A percentile compares a stretch with the other conserved stretches of the same genome.
phyloP scores from a whole-genome alignment of 192 early-diverging fungal species.

The Podila minutissima region DNA sequence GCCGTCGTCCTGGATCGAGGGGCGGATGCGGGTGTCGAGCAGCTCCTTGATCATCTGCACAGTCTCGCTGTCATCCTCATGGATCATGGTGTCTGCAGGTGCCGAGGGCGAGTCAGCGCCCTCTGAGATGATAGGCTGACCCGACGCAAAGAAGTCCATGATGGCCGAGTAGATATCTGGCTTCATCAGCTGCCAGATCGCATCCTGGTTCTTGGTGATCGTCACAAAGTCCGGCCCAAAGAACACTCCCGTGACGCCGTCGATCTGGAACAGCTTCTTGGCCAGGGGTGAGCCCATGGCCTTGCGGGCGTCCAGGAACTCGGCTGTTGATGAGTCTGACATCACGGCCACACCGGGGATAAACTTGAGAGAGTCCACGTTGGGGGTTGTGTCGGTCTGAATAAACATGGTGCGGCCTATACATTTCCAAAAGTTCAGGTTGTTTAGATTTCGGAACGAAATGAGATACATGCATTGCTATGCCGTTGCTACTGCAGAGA shows the following conservation, averaged over 20 bases:
- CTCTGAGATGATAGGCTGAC: constrained; percentile 77
- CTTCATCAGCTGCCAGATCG: constrained; percentile 97
- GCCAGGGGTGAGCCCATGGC: constrained; percentile 89
- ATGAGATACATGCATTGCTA: neutral
- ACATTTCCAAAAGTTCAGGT: neutral
- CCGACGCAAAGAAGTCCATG: constrained; percentile 93
- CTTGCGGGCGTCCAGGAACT: constrained; percentile 84
- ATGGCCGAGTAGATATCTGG: constrained; percentile 96
- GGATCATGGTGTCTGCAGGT: constrained; percentile 69
- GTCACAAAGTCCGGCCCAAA: constrained; percentile 96
- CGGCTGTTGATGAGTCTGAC: constrained; percentile 71
- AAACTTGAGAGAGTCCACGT: constrained; percentile 96
- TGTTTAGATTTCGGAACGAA: neutral
- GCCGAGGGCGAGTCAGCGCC: constrained; percentile 50
- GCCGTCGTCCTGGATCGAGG: constrained; percentile 98
- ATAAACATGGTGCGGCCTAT: constrained; percentile 84
- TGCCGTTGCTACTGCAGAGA: neutral
- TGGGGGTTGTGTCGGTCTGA: constrained; percentile 92
- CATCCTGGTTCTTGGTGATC: constrained; percentile 88
- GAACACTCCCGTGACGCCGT: constrained; percentile 91
- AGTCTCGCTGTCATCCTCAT: constrained; percentile 86
- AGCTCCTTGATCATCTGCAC: constrained; percentile 99
- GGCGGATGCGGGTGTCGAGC: constrained; percentile 93
- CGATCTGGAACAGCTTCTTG: constrained; percentile 89
- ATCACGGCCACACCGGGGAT: constrained; percentile 92